A percentile compares a stretch with the other conserved stretches of the same genome.
These are phyloP conservation scores for Lyophyllum semitale DNA, from an alignment of 768 basidiomycete species.

Conservation along the genomic window DNA sequence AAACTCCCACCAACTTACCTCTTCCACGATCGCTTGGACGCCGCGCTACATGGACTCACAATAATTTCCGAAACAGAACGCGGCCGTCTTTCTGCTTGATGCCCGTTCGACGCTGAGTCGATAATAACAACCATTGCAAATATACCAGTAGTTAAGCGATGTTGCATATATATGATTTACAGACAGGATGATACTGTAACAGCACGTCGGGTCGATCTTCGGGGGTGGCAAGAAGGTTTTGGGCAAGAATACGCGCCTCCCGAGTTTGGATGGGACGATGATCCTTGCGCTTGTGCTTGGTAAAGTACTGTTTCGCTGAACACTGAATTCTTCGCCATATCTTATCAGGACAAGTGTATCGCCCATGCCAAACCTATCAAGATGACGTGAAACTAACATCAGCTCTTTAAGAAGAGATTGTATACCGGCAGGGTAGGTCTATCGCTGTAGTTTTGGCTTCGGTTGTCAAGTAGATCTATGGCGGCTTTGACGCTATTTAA, in stretches of 20 bases:
- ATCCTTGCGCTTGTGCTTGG: no score
- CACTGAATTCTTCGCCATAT: no score
- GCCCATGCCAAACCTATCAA: no score
- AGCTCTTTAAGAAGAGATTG: conserved; percentile 16
- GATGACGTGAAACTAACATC: no score
- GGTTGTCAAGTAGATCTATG: conserved; percentile 27
- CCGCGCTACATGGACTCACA: no score
- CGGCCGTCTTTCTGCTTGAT: no score
- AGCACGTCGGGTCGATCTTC: conserved; percentile 24
- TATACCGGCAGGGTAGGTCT: conserved; percentile 17
- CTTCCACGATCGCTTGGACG: no score
- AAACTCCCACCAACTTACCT: no score
- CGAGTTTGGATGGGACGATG: background rate
- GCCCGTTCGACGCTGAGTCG: conserved; percentile 13
- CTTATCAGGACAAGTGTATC: no score
- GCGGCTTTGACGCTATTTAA: conserved; percentile 26
- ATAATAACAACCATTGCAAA: conserved; percentile 13
- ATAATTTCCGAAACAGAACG: no score
- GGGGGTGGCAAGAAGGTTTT: conserved; percentile 27
- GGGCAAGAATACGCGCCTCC: conserved; percentile 30
- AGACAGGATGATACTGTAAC: conserved; percentile 20
- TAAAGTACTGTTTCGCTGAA: no score
- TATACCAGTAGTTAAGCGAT: background rate
- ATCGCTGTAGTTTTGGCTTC: conserved; percentile 27
- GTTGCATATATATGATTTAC: no score